Evolutionary conservation across 352 stramenopile species (phyloP).

Genomic region (Phytophthora chlamydospora): DNA sequence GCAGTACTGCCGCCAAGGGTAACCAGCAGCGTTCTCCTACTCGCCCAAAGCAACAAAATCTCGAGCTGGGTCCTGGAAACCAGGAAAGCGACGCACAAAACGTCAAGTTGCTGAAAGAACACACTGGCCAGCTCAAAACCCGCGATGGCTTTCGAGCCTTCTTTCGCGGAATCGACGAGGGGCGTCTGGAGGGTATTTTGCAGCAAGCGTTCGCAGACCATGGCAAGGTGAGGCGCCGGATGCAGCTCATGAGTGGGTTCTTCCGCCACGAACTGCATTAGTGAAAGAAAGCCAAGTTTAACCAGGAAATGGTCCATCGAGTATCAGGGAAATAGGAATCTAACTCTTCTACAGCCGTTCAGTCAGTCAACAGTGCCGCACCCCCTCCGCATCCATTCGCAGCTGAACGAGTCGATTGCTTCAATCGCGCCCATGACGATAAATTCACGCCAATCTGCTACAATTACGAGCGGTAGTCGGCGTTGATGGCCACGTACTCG

Average conservation of each 20-base stretch:
- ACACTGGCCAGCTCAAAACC: slow-evolving; percentile 69
- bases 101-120: slow-evolving; percentile 57
- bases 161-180: slow-evolving; percentile 63
- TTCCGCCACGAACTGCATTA: slow-evolving; percentile 40
- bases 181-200: slow-evolving; percentile 56
- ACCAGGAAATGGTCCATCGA: slow-evolving; percentile 2
- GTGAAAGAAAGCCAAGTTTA: slow-evolving; percentile 4
- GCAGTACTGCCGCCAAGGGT: not conserved
- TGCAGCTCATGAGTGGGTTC: slow-evolving; percentile 75
- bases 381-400: slow-evolving; percentile 3
- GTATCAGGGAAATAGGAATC: slow-evolving; percentile 26
- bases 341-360: slow-evolving; percentile 17
- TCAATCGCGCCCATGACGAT: slow-evolving; percentile 13
- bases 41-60: not conserved
- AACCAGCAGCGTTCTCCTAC: slow-evolving; percentile 32
- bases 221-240: slow-evolving; percentile 62
- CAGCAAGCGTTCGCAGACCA: slow-evolving; percentile 51
- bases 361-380: slow-evolving; percentile 1
- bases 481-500: slow-evolving; percentile 99
- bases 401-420: slow-evolving; percentile 12
- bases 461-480: slow-evolving; percentile 96
- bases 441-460: slow-evolving; percentile 4
- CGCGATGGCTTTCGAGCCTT: slow-evolving; percentile 73
- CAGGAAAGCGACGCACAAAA: slow-evolving; percentile 51
- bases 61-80: slow-evolving; percentile 44